Evolutionary conservation across 1,139 yeast genomes (phyloP), one percentile per base, ranked within the genome.

Genomic region (Yamadazyma atlantica): DNA sequence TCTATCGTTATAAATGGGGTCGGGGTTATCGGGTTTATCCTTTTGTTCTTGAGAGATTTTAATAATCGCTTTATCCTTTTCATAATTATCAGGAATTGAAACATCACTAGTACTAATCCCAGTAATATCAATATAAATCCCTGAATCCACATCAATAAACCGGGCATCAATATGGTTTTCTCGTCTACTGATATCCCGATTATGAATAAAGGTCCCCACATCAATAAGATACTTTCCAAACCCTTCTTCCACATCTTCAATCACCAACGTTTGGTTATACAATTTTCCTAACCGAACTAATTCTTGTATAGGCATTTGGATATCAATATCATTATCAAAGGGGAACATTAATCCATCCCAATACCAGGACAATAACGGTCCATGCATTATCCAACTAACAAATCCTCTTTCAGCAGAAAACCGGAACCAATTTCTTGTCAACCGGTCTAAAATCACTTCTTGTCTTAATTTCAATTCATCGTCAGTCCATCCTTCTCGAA

Each of bases 331-430:
- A 35, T 50, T 50, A 41, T 60, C 64, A 45, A 61, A 63, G 12
- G 69, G 69, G 45, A 62, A 62, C 39, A 54, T 45, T 40, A 62
- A 44, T 0, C 69, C 68, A 48, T 64, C 60, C 67, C 67, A 62
- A 40, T 63, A 66, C 72, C 72, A 66, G 19, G 60, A 50, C 34
- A 64, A 53, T 31, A 63, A 49, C 16, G 64, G 58, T 2, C 69
- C 68, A 47, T 64, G 69, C 33, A 66, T 64, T 16, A 62, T 56
- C 69, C 69, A 64, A 38, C 60, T 53, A n/a, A 60, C 50, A 10
- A 63, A 49, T 0, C 66, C 67, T 38, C 61, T 60, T 42, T 58
- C 65, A 38, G 58, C 55, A 19, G 66, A 64, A 45, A 60, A 59
- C 25, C 60, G 44, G 39, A 53, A 51, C 64, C 64, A 60, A 33